These are phyloP conservation scores for Shiraia sp. DNA, from an alignment of 2,329 filamentous ascomycete species.

Conservation along the genomic window DNA sequence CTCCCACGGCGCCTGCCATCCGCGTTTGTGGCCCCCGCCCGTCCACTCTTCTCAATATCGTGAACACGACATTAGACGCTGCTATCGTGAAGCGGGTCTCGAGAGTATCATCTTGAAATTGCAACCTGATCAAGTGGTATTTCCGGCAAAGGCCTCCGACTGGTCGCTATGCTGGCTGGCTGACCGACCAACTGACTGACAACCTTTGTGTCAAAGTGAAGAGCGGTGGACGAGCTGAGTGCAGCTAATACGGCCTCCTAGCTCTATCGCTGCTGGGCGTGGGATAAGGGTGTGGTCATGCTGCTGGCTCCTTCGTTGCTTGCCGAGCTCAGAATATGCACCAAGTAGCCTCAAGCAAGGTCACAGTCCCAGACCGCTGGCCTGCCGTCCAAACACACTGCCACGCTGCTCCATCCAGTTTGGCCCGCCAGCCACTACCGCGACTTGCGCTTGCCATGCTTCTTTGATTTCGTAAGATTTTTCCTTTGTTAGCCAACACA, in stretches of 20 bases:
- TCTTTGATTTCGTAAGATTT: neutral
- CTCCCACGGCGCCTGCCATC: conserved; percentile 1
- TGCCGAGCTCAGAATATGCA: conserved; percentile 6
- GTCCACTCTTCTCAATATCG: conserved; percentile 9
- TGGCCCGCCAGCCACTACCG: neutral
- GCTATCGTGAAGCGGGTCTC: too few relatives aligned
- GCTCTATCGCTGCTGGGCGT: conserved; percentile 3
- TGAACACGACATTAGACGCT: conserved; percentile 2
- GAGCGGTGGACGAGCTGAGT: conserved; percentile 10
- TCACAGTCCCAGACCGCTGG: neutral
- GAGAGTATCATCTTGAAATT: neutral
- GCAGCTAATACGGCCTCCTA: conserved; percentile 9
- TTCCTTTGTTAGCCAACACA: neutral
- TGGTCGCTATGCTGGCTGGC: too few relatives aligned
- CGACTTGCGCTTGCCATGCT: neutral
- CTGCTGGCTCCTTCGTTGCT: conserved; percentile 4
- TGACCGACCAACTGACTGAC: too few relatives aligned
- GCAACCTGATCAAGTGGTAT: neutral
- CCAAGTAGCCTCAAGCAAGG: neutral
- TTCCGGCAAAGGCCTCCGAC: too few relatives aligned
- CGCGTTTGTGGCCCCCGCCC: neutral
- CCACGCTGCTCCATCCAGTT: too few relatives aligned
- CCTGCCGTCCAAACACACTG: too few relatives aligned
- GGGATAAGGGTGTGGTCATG: conserved; percentile 12
- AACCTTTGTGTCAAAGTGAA: too few relatives aligned